A percentile compares a stretch with the other conserved stretches of the same genome.
Evolutionary conservation across 495 filamentous ascomycete species (phyloP).

Genomic region (Hypomontagnella monticulosa): DNA sequence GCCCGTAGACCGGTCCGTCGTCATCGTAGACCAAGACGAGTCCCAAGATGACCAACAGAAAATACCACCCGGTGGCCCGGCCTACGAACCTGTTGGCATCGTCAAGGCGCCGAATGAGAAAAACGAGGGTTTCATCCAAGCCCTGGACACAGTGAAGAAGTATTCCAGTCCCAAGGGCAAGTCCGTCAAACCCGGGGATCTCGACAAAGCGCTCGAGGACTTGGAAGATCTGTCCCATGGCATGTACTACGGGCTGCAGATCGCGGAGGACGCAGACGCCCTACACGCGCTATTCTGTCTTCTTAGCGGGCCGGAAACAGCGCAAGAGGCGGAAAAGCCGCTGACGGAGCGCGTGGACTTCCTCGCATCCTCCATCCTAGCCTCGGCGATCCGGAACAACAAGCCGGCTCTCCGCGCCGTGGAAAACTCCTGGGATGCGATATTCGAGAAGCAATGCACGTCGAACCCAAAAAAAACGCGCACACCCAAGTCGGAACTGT

Average conservation of each 20-base stretch:
- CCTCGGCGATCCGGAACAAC: slow-evolving; percentile 69
- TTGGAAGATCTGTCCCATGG: slow-evolving; percentile 70
- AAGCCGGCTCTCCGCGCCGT: slow-evolving; percentile 64
- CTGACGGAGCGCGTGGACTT: slow-evolving; percentile 48
- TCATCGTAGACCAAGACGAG: slow-evolving; percentile 56
- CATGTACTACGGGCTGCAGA: slow-evolving; percentile 73
- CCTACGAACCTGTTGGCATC: slow-evolving; percentile 60
- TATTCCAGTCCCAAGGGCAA: slow-evolving; percentile 15
- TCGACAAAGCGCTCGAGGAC: slow-evolving; percentile 56
- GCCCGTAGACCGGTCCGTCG: slow-evolving; percentile 57
- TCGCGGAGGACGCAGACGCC: slow-evolving; percentile 60
- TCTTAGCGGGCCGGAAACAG: slow-evolving; percentile 38
- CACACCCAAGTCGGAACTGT: slow-evolving; percentile 42
- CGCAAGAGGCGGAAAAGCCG: slow-evolving; percentile 10
- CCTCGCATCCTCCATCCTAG: slow-evolving; percentile 63
- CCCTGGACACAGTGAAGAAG: slow-evolving; percentile 57
- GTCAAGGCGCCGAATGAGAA: slow-evolving; percentile 57
- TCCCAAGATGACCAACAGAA: slow-evolving; percentile 33
- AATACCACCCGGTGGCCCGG: slow-evolving; percentile 53
- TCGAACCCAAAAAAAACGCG: slow-evolving; percentile 1
- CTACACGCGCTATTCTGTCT: slow-evolving; percentile 57
- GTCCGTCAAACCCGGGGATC: slow-evolving; percentile 19
- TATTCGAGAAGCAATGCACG: slow-evolving; percentile 45
- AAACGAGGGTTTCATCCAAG: slow-evolving; percentile 52
- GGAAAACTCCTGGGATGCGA: slow-evolving; percentile 50